A percentile compares a stretch with the other conserved stretches of the same genome.
phyloP scores from a whole-genome alignment of 2,329 filamentous ascomycete species.

The Colletotrichum lupini region DNA sequence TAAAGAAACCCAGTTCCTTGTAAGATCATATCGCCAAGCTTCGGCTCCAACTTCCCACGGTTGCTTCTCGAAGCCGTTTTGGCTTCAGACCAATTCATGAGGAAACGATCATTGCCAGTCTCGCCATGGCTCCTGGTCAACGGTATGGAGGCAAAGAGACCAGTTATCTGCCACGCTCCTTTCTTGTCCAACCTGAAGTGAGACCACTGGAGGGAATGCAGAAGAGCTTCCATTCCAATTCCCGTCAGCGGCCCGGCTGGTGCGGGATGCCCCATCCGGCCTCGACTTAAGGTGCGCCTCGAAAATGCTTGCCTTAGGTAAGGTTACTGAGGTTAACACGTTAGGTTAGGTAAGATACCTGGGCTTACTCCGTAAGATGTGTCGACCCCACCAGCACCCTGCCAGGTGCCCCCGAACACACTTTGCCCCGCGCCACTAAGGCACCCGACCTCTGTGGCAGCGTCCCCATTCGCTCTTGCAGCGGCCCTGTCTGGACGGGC shows the following conservation, averaged over 20 bases:
- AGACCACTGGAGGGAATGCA: background rate
- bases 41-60: constrained; percentile 5
- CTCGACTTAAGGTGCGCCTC: background rate
- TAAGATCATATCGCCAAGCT: constrained; percentile 4
- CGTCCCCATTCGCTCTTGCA: constrained; percentile 14
- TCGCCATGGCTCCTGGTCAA: background rate
- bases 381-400: background rate
- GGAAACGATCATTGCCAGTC: background rate
- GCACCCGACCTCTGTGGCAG: constrained; percentile 13
- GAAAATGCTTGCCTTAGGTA: too few species aligned
- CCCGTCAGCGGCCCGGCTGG: background rate
- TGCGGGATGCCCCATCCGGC: constrained; percentile 10
- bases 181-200: background rate
- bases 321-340: too few species aligned
- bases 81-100: background rate
- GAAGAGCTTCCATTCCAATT: background rate
- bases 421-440: constrained; percentile 15
- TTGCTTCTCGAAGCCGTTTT: constrained; percentile 2
- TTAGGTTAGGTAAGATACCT: too few species aligned
- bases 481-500: constrained; percentile 14
- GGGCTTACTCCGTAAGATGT: background rate
- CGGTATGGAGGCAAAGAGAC: constrained; percentile 1
- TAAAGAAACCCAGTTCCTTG: background rate
- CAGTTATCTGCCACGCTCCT: background rate
- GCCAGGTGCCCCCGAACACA: background rate